phyloP scores from a whole-genome alignment of 2,329 filamentous ascomycete genomes.

The Paradendryphiella salina region DNA sequence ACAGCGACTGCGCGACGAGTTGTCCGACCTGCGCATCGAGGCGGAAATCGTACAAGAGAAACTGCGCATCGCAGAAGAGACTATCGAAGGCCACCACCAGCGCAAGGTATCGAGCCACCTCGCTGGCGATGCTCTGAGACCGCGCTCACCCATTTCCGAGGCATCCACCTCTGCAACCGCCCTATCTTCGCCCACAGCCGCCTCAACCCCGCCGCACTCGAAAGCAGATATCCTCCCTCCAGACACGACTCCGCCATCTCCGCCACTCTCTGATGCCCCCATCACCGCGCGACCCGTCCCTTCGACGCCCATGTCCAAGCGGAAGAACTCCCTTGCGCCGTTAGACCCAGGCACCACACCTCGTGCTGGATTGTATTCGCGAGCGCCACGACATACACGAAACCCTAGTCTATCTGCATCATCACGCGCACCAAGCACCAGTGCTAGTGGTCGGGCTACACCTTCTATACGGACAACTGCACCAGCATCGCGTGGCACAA shows the following conservation, averaged over 20 bases:
- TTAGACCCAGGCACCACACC: slow-evolving; percentile 59
- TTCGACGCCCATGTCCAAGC: slow-evolving; percentile 47
- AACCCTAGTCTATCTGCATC: slow-evolving; percentile 63
- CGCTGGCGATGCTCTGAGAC: slow-evolving; percentile 53
- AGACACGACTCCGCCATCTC: slow-evolving; percentile 84
- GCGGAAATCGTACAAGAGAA: slow-evolving; percentile 94
- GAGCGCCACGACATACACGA: slow-evolving; percentile 56
- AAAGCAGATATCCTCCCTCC: slow-evolving; percentile 67
- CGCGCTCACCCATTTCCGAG: slow-evolving; percentile 73
- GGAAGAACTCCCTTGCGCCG: slow-evolving; percentile 54
- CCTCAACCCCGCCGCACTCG: slow-evolving; percentile 76
- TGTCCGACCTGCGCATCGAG: slow-evolving; percentile 92
- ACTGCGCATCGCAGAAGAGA: slow-evolving; percentile 69
- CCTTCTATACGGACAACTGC: slow-evolving; percentile 48
- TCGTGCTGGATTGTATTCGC: slow-evolving; percentile 54
- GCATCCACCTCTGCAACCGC: slow-evolving; percentile 76
- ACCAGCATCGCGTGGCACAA: slow-evolving; percentile 42
- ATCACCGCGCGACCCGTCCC: slow-evolving; percentile 53
- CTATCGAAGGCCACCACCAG: slow-evolving; percentile 54
- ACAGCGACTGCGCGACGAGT: slow-evolving; percentile 85
- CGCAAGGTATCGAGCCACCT: slow-evolving; percentile 56
- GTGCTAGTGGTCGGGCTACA: slow-evolving; percentile 48
- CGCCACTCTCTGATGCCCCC: slow-evolving; percentile 87
- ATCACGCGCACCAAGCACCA: slow-evolving; percentile 29
- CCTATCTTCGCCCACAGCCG: slow-evolving; percentile 87